Evolutionary conservation across 495 filamentous ascomycete genomes (phyloP).

Genomic region (Penicillium parvum): DNA sequence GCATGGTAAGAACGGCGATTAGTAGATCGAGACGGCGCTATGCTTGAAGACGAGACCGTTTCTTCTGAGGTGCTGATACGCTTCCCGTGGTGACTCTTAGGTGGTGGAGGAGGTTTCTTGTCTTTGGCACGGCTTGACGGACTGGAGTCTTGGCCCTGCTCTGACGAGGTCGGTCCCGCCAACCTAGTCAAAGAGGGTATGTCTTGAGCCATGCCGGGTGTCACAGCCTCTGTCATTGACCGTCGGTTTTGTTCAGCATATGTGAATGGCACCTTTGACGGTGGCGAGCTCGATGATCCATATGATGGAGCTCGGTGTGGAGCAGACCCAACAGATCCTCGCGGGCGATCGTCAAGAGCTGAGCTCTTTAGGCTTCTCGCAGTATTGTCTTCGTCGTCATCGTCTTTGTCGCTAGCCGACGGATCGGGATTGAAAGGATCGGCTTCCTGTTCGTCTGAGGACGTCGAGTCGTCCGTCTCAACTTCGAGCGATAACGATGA

Average conservation of each 20-base stretch:
- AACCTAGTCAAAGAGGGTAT: not conserved
- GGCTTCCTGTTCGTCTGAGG: slow-evolving; percentile 25
- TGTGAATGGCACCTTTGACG: slow-evolving; percentile 5
- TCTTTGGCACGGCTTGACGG: slow-evolving; percentile 27
- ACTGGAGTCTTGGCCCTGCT: slow-evolving; percentile 34
- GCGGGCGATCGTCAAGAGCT: slow-evolving; percentile 18
- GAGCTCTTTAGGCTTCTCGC: slow-evolving; percentile 5
- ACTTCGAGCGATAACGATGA: slow-evolving; percentile 18
- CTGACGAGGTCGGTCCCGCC: slow-evolving; percentile 34
- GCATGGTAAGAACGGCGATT: slow-evolving; percentile 31
- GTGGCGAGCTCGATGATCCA: slow-evolving; percentile 14
- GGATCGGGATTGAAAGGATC: slow-evolving; percentile 32
- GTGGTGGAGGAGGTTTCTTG: slow-evolving; percentile 52
- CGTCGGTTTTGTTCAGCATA: slow-evolving; percentile 6
- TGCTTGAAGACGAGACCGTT: slow-evolving; percentile 23
- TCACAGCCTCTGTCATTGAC: slow-evolving; percentile 8
- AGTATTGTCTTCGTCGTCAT: slow-evolving; percentile 1
- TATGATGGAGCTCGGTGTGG: slow-evolving; percentile 29
- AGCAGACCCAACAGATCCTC: slow-evolving; percentile 20
- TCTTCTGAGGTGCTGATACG: slow-evolving; percentile 46
- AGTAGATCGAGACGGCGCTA: slow-evolving; percentile 20
- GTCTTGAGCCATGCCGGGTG: slow-evolving; percentile 3
- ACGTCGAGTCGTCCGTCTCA: slow-evolving; percentile 25
- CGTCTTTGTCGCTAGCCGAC: slow-evolving; percentile 25
- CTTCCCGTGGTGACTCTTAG: slow-evolving; percentile 64